Percentiles rank a stretch among this genome's conserved stretches.
Evolutionary conservation across 768 basidiomycete species (phyloP).

Genomic region (Tephrocybe rancida): DNA sequence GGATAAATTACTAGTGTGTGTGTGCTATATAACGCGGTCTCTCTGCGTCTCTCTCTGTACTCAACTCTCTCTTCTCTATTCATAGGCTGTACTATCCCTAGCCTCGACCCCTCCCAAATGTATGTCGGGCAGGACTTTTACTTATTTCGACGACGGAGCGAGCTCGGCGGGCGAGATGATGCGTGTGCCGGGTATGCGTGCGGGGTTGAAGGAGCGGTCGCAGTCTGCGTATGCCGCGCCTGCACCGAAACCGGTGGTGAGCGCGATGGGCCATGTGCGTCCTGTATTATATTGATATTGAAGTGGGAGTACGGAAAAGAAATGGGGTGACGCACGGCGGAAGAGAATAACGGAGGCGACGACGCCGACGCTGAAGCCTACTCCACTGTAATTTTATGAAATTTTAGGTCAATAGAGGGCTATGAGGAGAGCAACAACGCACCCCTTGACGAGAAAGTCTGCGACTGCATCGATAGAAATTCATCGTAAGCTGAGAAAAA

Average conservation of each 20-base stretch:
- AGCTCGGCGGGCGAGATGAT: conserved; percentile 53
- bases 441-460: conserved; percentile 88
- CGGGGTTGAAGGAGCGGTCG: conserved; percentile 91
- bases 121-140: neutral
- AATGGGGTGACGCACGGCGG: conserved; percentile 64
- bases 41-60: too few species aligned
- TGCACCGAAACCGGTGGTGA: conserved; percentile 84
- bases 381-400: conserved; percentile 53
- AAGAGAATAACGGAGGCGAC: conserved; percentile 90
- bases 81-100: too few species aligned
- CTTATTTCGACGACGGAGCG: neutral
- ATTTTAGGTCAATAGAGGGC: conserved; percentile 11
- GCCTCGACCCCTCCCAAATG: too few species aligned
- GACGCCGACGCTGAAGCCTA: conserved; percentile 89
- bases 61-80: too few species aligned
- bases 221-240: conserved; percentile 91
- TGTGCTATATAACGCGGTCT: too few species aligned
- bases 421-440: conserved; percentile 26
- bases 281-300: conserved; percentile 44
- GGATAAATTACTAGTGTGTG: neutral
- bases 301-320: neutral
- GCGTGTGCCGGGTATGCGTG: conserved; percentile 83
- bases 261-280: conserved; percentile 89
- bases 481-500: conserved; percentile 8
- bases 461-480: conserved; percentile 49